Base-by-base conservation (phyloP, 2,329 filamentous ascomycete species). In the Juglanconis juglandina region DNA sequence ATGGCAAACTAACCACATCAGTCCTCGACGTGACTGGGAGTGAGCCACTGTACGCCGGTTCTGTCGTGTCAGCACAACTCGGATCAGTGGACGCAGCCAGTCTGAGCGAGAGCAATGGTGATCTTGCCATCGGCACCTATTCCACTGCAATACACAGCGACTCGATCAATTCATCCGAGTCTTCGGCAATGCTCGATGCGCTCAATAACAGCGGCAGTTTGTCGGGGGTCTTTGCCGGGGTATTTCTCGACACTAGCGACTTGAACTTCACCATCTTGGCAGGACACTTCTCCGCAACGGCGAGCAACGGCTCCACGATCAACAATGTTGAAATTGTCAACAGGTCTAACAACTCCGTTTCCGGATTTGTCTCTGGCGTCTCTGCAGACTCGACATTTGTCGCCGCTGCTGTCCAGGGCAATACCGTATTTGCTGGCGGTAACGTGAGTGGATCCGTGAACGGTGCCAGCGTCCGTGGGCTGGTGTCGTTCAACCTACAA, bases 191-290 rank as follows among this genome's bases (percentile, higher is more conserved):
- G 65, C 80, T 85, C 6, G 79, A 79, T 49, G 71, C 74, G 2
- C 59, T 75, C 5, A 66, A 24, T 24, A 24, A 72, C 8, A 72
- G 74, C 46, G 72, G 70, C 51, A 73, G 75, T n/a, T 74, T 83
- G 8, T 81, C 82, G 3, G 92, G 91, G 35, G 87, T 96, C n/a
- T 80, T 88, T 30, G 86, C 90, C 7, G 95, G 92, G 35, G 76
- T 87, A 2, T 96, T 96, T 70, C 92, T 96, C 72, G 84, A 82
- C 44, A 79, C 82, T 14, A 84, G 86, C 64, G 79, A 78, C 61
- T 83, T 85, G 64, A 97, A 97, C 73, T 81, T 96, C 59, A 98
- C 95, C 0, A 84, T 98, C 44, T 80, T 98, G 34, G 95, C 88
- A 53, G 95, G 95, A 1, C 91, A 92, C 68, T 99, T 99, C 71